A percentile compares a stretch with the other conserved stretches of the same genome.
phyloP scores from a whole-genome alignment of 257 asterid genomes.

The Petrea volubilis region DNA sequence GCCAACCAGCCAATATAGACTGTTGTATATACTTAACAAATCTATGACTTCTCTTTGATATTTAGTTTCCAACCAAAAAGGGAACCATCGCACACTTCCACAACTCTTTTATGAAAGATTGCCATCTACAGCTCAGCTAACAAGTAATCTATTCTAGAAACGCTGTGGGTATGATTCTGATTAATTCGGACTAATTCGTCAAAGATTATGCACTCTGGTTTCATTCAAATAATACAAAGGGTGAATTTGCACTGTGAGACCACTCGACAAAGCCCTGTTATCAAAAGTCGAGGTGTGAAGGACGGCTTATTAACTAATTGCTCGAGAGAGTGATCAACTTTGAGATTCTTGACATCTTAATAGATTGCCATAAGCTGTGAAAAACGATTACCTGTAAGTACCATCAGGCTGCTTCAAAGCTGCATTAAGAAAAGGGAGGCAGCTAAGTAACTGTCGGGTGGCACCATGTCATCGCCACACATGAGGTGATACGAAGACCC shows the following conservation, averaged over 20 bases:
- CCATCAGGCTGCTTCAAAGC: slow-evolving; percentile 96
- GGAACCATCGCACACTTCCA: too few relatives aligned
- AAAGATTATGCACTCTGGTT: slow-evolving; percentile 88
- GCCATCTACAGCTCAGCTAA: slow-evolving; percentile 78
- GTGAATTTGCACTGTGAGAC: slow-evolving; percentile 81
- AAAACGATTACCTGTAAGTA: slow-evolving; percentile 64
- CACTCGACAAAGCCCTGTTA: slow-evolving; percentile 85
- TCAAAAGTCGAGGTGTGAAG: not conserved
- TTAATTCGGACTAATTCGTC: slow-evolving; percentile 77
- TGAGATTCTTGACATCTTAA: slow-evolving; percentile 7
- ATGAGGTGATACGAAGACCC: slow-evolving; percentile 71
- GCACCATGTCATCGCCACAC: slow-evolving; percentile 83
- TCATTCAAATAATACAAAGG: slow-evolving; percentile 73
- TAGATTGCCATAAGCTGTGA: not conserved
- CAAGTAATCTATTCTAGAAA: slow-evolving; percentile 78
- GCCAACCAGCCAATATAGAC: too few relatives aligned
- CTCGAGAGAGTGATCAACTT: not conserved
- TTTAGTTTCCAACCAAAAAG: too few relatives aligned
- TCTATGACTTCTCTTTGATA: too few relatives aligned
- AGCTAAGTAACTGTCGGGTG: slow-evolving; percentile 77
- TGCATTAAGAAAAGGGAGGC: slow-evolving; percentile 94
- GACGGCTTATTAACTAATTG: not conserved
- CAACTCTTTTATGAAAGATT: too few relatives aligned
- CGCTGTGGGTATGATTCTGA: slow-evolving; percentile 71
- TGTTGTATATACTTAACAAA: too few relatives aligned